Base-by-base conservation (phyloP, 2,329 filamentous ascomycete genomes). In the Diaporthe sp. region DNA sequence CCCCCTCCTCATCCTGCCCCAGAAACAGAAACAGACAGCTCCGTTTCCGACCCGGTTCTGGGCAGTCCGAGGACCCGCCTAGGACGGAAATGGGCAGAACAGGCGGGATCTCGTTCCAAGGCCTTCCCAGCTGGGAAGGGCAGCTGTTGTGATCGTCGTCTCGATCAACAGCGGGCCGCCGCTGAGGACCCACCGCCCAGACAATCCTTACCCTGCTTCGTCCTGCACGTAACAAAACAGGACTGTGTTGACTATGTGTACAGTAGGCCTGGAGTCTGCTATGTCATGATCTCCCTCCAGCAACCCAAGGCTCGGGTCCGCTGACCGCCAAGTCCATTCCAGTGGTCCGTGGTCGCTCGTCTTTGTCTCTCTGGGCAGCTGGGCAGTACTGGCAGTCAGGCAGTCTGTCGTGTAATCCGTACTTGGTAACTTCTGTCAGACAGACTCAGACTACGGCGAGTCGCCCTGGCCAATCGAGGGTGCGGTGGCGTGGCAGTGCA, bases 51-150 rank as follows among this genome's bases (percentile, higher is more conserved):
- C 8, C 37, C 59, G 37, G 59, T 46, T 62, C 59, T 46, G 15
- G 62, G 62, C 13, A 68, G 65, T 68, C 65, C 65, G 65, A 55
- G 65, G 46, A 53, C 65, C 65, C 46, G 65, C 65, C 65, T 69
- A 55, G 65, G 65, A 55, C 65, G n/a, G 46, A 53, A 69, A 55
- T 39, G 51, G 65, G 34, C 49, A 42, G 46, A 39, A 42, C n/a
- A 25, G 49, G 65, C 46, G 49, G 65, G 22, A 42, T 69, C n/a
- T 19, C 31, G 49, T 55, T 39, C 65, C 65, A 69, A 69, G 65
- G 65, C 49, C 49, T 69, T 69, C 65, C 49, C 65, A 69, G 65
- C 34, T 69, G 46, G 65, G 65, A 37, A 55, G 31, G n/a, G 22
- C 15, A 39, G 31, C 65, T 68, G 62, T 53, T 68, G 31, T 53